Conservation (phyloP, 1,139 yeast species). For the Blastobotrys buckinghamii region DNA sequence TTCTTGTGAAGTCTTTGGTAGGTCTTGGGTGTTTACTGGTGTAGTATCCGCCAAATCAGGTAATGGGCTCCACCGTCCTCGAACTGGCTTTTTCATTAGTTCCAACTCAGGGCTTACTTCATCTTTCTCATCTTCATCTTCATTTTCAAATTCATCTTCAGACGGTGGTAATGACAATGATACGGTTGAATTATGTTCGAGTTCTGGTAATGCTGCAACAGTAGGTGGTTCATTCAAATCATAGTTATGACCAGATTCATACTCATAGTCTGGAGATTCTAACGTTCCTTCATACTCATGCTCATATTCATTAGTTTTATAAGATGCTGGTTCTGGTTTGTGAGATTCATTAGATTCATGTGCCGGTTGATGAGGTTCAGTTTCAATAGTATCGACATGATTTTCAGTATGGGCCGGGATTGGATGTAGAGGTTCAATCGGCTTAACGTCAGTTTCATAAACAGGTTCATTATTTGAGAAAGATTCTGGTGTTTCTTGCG, state of each 20-base stretch:
- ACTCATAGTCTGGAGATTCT: not conserved
- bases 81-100: slow-evolving; percentile 1
- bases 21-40: too few species aligned
- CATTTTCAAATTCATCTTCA: slow-evolving; percentile 9
- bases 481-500: not conserved
- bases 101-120: not conserved
- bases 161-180: slow-evolving; percentile 27
- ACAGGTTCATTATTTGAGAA: not conserved
- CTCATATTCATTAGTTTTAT: too few species aligned
- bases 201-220: not conserved
- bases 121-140: not conserved
- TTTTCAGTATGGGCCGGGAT: not conserved
- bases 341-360: not conserved
- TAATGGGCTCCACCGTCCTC: slow-evolving; percentile 20
- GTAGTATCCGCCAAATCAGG: too few species aligned
- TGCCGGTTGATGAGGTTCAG: too few species aligned
- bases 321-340: not conserved
- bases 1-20: not conserved
- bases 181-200: slow-evolving; percentile 20
- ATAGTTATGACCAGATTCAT: not conserved
- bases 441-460: not conserved
- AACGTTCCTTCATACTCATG: too few species aligned
- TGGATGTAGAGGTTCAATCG: not conserved
- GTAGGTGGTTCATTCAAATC: not conserved
- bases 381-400: not conserved